phyloP scores from a whole-genome alignment of 2,329 filamentous ascomycete species.

The Neurospora sp. region DNA sequence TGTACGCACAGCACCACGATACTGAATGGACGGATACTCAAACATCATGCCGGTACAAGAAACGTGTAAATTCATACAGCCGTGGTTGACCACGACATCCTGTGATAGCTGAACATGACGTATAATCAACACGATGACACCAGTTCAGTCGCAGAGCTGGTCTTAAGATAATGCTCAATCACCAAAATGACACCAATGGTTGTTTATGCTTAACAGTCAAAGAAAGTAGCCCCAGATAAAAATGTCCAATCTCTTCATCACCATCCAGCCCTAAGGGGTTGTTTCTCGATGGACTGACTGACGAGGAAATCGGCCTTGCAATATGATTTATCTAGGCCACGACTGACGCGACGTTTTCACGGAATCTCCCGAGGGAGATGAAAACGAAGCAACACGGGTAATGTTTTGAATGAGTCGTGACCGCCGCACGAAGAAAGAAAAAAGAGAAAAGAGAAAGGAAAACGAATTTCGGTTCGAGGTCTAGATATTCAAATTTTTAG shows the following conservation, averaged over 20 bases:
- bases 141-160: no score
- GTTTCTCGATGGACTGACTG: constrained; percentile 31
- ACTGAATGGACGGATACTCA: not conserved
- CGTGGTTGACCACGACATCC: not conserved
- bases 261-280: constrained; percentile 29
- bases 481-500: constrained; percentile 15
- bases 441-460: constrained; percentile 31
- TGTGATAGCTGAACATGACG: no score
- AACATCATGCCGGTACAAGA: not conserved
- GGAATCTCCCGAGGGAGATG: constrained; percentile 35
- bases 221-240: constrained; percentile 1
- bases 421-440: constrained; percentile 70
- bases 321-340: constrained; percentile 69
- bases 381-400: constrained; percentile 75
- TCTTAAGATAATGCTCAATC: no score
- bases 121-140: no score
- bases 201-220: not conserved
- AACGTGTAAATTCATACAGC: not conserved
- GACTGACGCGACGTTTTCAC: constrained; percentile 63
- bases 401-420: constrained; percentile 51
- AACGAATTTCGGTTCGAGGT: constrained; percentile 11
- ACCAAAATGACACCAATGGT: not conserved
- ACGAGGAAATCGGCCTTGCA: constrained; percentile 57
- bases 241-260: constrained; percentile 35
- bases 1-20: not conserved